phyloP scores from a whole-genome alignment of 2,329 filamentous ascomycete species.

The Aspergillus neotritici region DNA sequence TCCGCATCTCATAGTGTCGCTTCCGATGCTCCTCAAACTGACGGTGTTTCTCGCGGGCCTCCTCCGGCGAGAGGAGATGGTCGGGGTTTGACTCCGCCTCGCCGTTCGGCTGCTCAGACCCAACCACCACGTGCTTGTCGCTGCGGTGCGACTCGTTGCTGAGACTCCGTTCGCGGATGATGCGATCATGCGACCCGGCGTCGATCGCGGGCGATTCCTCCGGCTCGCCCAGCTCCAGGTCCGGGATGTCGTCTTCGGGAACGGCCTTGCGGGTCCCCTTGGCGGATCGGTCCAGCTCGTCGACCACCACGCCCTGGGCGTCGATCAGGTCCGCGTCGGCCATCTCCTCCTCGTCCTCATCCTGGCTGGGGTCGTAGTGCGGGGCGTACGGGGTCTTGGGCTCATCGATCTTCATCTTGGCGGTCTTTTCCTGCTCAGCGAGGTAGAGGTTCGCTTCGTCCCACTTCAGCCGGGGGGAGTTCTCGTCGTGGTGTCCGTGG shows the following conservation, averaged over 20 bases:
- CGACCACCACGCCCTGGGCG: constrained; percentile 63
- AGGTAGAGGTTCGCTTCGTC: constrained; percentile 97
- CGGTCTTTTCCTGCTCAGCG: constrained; percentile 89
- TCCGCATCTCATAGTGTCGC: constrained; percentile 98
- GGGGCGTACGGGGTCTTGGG: constrained; percentile 95
- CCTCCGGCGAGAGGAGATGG: constrained; percentile 54
- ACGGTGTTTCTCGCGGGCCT: constrained; percentile 85
- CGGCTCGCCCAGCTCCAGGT: constrained; percentile 84
- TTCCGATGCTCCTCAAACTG: constrained; percentile 88
- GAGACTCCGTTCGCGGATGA: constrained; percentile 37
- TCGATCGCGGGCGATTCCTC: constrained; percentile 60
- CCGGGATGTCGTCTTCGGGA: constrained; percentile 77
- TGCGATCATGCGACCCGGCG: constrained; percentile 39
- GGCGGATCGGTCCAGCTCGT: constrained; percentile 56
- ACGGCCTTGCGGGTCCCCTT: constrained; percentile 40
- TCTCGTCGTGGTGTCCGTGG: constrained; percentile 50
- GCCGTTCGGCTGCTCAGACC: constrained; percentile 37
- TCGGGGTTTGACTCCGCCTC: constrained; percentile 35
- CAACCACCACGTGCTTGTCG: constrained; percentile 79
- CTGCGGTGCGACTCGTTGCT: constrained; percentile 39
- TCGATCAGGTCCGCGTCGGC: constrained; percentile 49
- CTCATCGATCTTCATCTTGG: constrained; percentile 98
- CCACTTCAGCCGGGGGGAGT: constrained; percentile 82
- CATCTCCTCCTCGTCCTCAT: constrained; percentile 61
- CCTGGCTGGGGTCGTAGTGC: constrained; percentile 83